Evolutionary conservation across 768 basidiomycete genomes (phyloP), one percentile per base, ranked within the genome.

Genomic region (Mycena capillaripes): DNA sequence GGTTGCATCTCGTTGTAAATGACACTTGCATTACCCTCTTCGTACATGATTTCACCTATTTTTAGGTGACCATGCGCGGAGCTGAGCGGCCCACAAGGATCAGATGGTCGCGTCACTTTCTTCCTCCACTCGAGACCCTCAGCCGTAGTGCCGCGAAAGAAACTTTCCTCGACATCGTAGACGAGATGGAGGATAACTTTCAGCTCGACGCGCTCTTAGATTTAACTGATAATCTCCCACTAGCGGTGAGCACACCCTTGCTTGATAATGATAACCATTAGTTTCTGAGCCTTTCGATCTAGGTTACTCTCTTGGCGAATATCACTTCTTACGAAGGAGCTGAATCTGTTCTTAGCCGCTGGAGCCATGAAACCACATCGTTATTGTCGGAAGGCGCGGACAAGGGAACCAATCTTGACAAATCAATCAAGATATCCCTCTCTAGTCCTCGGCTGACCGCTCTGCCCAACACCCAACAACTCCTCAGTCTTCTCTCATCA

Each of bases 31-130:
- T 27, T 34, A 21, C 61, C 12, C 8, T 34, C 7, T 2, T 11
- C 38, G 38, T 16, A 38, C 21, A 14, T 36, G n/a, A 25, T 25
- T 25, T 44, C 16, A 23, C 44, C 27, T n/a, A 8, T 12, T 32
- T 46, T 61, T 42, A 61, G 59, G 42, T 61, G 4, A 61, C 59
- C 40, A 61, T 61, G 42, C 59, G 59, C 42, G 59, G 59, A 46
- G 42, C 42, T 29, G 59, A 61, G 29, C 14, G 59, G 1, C 59
- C 59, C 9, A n/a, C 42, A 19, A 44, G 25, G 21, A 46, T 11
- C 11, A 16, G 30, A 46, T 61, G 59, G 59, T 19, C 59, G 19
- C 59, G 59, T 9, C 59, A 42, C 8, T 61, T 61, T 32, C 59
- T 61, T 8, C 27, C 40, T 2, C 59, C 59, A 6, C 42, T 61